These are phyloP conservation scores for Penicillium sp. DNA, from an alignment of 2,329 filamentous ascomycete genomes.

Conservation along the genomic window DNA sequence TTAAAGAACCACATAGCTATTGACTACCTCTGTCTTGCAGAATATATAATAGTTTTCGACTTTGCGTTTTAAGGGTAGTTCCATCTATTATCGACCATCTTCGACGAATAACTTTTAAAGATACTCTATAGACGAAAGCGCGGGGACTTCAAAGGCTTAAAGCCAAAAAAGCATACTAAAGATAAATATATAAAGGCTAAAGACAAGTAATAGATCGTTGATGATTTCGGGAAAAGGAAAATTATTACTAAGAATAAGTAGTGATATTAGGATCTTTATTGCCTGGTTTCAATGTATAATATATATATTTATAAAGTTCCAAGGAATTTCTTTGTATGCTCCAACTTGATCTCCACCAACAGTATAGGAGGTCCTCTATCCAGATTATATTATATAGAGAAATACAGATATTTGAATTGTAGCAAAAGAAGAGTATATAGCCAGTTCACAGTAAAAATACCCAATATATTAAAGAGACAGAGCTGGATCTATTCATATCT, in stretches of 20 bases:
- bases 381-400: constrained; percentile 15
- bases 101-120: constrained; percentile 11
- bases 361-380: constrained; percentile 12
- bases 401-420: constrained; percentile 14
- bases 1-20: constrained; percentile 1
- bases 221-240: constrained; percentile 15
- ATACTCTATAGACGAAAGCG: constrained; percentile 12
- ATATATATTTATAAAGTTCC: constrained; percentile 11
- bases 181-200: constrained; percentile 12
- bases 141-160: constrained; percentile 10
- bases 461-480: constrained; percentile 17
- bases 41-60: constrained; percentile 13
- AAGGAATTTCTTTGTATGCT: constrained; percentile 13
- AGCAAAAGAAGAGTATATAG: constrained; percentile 12
- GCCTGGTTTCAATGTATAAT: not conserved
- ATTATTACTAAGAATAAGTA: constrained; percentile 9
- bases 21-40: constrained; percentile 8
- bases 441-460: constrained; percentile 17
- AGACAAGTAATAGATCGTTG: constrained; percentile 11
- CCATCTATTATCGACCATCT: constrained; percentile 10
- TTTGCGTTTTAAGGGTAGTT: constrained; percentile 8
- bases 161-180: constrained; percentile 13
- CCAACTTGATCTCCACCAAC: constrained; percentile 13
- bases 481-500: constrained; percentile 16
- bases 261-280: constrained; percentile 3